phyloP scores from a whole-genome alignment of 2,329 filamentous ascomycete genomes.

The Grosmannia serpens region DNA sequence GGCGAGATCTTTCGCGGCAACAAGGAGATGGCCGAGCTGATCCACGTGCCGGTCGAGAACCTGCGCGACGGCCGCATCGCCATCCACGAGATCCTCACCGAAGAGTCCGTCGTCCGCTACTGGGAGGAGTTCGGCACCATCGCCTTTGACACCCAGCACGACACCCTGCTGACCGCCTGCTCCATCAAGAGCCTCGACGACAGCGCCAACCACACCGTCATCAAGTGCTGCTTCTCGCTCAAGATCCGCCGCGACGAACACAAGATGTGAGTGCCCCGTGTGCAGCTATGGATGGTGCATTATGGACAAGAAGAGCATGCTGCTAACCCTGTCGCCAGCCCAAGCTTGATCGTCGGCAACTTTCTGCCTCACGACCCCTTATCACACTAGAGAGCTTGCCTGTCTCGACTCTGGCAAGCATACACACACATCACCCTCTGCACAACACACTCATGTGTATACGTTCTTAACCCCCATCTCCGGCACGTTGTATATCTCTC shows the following conservation, averaged over 20 bases:
- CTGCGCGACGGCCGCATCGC: constrained; percentile 88
- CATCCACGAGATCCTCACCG: constrained; percentile 88
- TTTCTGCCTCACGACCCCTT: constrained; percentile 75
- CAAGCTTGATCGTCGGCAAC: constrained; percentile 90
- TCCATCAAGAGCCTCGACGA: constrained; percentile 72
- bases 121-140: constrained; percentile 99
- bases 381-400: neutral
- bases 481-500: neutral
- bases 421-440: neutral
- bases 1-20: constrained; percentile 97
- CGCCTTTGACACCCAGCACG: constrained; percentile 86
- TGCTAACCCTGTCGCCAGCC: constrained; percentile 41
- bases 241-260: constrained; percentile 90
- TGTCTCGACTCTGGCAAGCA: neutral
- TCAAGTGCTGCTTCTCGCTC: constrained; percentile 95
- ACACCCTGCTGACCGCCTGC: constrained; percentile 90
- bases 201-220: constrained; percentile 56
- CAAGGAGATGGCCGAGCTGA: constrained; percentile 96
- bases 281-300: no score
- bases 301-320: no score
- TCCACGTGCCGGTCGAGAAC: constrained; percentile 82
- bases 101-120: constrained; percentile 90
- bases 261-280: constrained; percentile 64
- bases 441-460: neutral
- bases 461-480: neutral